Evolutionary conservation across 345 rosid species (phyloP), one percentile per base, ranked within the genome.

Genomic region (Rhizophora mangle): DNA sequence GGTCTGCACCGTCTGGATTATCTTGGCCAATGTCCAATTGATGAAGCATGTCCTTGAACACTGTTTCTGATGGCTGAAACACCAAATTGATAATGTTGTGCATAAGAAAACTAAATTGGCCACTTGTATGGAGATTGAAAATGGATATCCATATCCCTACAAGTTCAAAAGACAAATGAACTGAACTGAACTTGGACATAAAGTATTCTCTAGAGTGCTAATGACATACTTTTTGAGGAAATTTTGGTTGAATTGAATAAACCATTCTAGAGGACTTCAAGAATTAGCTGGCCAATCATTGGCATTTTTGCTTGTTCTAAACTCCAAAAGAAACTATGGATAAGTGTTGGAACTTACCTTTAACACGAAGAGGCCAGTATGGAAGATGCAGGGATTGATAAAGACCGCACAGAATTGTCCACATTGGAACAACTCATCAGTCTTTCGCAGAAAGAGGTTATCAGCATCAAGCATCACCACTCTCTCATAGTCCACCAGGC

Each of bases 311-410:
- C 15, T 43, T 15, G 31, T 56, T 56, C 19, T 43, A 56, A 56
- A 24, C 60, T 56, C 60, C 60, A 56, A 56, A 27, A 5, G 1
- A 26, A 6, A 52, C 24, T 7, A n/a, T 27, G 26, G 18, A 21
- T 6, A 15, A 26, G 62, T 24, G 34, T 21, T 31, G 52, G 27
- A 52, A 54, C 43, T 63, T 69, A 89, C 95, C 85, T 94, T 85
- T 72, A 94, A 74, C 63, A 95, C 98, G 3, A 95, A 95, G 67
- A 95, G 94, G 36, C 99, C 99, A 6, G 99, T 95, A 68, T 95
- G 98, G 87, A 95, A 92, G 76, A 95, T 86, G 78, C 99, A 92
- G 58, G 99, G 99, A 75, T 94, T 94, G 78, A 91, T 94, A 76
- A 94, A 94, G 64, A 82, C 96, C 0, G 97, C 97, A 82, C 99